Evolutionary conservation across 371 early-diverging fungal genomes (phyloP).

Genomic region (Mortierella sp.): DNA sequence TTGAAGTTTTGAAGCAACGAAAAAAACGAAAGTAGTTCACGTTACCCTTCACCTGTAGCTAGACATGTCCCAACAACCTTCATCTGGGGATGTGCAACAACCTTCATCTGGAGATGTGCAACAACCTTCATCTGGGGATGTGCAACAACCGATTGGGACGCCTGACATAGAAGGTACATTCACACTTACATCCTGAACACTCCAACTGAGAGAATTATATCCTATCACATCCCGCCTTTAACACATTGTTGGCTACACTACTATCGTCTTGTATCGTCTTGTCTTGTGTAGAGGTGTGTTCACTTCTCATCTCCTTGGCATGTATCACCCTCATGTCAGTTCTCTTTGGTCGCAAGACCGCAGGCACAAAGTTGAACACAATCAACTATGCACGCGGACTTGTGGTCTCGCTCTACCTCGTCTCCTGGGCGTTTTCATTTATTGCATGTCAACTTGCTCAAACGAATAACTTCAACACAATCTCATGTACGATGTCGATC

Average conservation of each 20-base stretch:
- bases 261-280: background rate
- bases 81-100: background rate
- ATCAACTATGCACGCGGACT: slow-evolving; percentile 66
- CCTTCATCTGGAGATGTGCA: too few relatives aligned
- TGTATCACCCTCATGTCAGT: slow-evolving; percentile 68
- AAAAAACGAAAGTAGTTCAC: background rate
- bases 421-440: slow-evolving; percentile 66
- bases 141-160: background rate
- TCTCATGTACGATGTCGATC: slow-evolving; percentile 64
- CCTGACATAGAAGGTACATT: background rate
- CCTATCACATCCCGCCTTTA: background rate
- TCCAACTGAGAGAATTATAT: background rate
- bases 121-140: background rate
- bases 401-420: slow-evolving; percentile 59
- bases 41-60: too few relatives aligned
- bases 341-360: slow-evolving; percentile 69
- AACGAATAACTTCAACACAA: slow-evolving; percentile 67
- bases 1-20: background rate
- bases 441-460: slow-evolving; percentile 65
- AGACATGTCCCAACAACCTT: background rate
- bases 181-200: background rate
- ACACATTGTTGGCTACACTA: background rate
- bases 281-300: slow-evolving; percentile 22
- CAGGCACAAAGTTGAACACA: slow-evolving; percentile 57
- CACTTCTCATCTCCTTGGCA: slow-evolving; percentile 53